These are phyloP conservation scores for Vitis labrusca DNA, from an alignment of 164 flowering plant species.

Conservation along the genomic window DNA sequence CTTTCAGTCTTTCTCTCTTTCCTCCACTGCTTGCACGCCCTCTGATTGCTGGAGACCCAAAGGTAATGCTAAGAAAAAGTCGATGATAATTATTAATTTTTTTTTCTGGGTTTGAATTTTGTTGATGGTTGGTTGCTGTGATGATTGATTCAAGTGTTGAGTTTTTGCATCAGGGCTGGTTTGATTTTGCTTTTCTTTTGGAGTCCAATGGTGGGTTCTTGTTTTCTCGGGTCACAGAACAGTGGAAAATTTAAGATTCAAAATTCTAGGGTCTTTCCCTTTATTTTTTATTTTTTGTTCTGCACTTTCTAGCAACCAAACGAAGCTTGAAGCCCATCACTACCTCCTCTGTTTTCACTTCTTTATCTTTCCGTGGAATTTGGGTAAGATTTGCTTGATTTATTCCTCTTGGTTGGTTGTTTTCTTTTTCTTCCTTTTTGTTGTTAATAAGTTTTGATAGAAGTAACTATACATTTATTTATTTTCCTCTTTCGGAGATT, in stretches of 20 bases:
- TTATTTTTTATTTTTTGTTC: neutral
- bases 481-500: no score
- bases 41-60: constrained; percentile 1
- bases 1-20: constrained; percentile 1
- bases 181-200: no score
- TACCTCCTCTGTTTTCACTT: neutral
- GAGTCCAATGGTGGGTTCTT: no score
- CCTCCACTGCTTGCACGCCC: neutral
- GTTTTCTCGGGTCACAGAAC: neutral
- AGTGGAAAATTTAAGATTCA: neutral
- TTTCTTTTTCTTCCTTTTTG: no score
- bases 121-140: no score
- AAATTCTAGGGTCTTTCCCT: neutral
- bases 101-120: neutral
- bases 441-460: no score
- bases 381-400: constrained; percentile 3
- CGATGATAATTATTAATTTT: neutral
- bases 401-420: no score
- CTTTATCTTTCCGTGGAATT: constrained; percentile 6
- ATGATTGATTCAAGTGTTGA: no score
- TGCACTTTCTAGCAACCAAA: constrained; percentile 8
- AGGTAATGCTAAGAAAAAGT: neutral
- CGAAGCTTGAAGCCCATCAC: neutral
- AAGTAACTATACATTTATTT: no score
- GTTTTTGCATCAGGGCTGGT: no score